Percentiles rank a stretch among this genome's conserved stretches.
These are phyloP conservation scores for Trematosphaeria pertusa DNA, from an alignment of 2,329 filamentous ascomycete species.

Conservation along the genomic window DNA sequence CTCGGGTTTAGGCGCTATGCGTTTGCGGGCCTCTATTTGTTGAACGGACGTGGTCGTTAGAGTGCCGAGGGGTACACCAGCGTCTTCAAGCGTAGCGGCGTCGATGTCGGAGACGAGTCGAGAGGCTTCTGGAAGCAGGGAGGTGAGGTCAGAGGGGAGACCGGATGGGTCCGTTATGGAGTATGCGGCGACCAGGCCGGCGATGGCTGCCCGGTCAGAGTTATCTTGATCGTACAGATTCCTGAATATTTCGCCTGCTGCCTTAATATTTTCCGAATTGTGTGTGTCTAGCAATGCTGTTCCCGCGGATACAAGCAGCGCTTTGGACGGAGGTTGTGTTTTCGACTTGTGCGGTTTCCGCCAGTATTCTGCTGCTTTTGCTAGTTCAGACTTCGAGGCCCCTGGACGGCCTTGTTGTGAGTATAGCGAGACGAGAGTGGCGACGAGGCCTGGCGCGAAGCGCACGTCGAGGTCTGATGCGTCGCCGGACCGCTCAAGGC, in stretches of 20 bases:
- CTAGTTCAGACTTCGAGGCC: conserved; percentile 75
- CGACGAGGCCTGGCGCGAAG: conserved; percentile 84
- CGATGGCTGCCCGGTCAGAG: conserved; percentile 73
- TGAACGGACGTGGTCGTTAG: conserved; percentile 41
- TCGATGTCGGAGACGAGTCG: conserved; percentile 68
- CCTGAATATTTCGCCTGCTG: conserved; percentile 81
- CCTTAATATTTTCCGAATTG: conserved; percentile 68
- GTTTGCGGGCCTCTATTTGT: conserved; percentile 47
- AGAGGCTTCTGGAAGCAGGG: conserved; percentile 67
- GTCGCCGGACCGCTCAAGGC: conserved; percentile 68
- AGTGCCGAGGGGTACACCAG: conserved; percentile 65
- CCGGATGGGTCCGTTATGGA: conserved; percentile 67
- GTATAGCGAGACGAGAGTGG: conserved; percentile 80
- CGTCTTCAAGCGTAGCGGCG: conserved; percentile 67
- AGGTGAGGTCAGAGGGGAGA: conserved; percentile 60
- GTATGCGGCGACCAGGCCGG: conserved; percentile 85
- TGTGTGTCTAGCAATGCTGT: conserved; percentile 80
- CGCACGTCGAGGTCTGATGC: conserved; percentile 71
- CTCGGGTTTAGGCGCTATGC: conserved; percentile 47
- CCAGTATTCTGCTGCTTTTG: conserved; percentile 84
- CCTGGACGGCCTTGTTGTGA: conserved; percentile 74
- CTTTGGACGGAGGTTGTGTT: conserved; percentile 50
- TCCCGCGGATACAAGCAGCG: conserved; percentile 78
- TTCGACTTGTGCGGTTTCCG: conserved; percentile 62
- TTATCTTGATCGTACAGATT: conserved; percentile 70